Percentiles rank a stretch among this genome's conserved stretches.
Evolutionary conservation across 139 green algal species (phyloP).

Genomic region (Deuterostichococcus epilithicus): DNA sequence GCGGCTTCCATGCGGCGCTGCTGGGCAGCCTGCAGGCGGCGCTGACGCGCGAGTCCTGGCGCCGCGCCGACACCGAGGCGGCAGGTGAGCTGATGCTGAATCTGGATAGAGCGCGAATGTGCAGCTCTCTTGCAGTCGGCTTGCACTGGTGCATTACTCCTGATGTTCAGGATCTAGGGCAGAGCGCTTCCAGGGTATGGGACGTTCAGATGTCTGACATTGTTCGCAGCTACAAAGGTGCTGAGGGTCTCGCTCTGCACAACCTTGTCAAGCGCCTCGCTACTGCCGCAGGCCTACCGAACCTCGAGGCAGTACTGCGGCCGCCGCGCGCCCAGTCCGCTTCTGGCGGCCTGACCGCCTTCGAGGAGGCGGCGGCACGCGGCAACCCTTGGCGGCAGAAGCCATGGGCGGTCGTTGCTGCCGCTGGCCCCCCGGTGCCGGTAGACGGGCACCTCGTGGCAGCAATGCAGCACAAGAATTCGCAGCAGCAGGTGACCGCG

Average conservation of each 20-base stretch:
- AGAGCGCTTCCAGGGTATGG: too few relatives aligned
- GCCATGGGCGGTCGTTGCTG: background rate
- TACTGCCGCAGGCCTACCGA: background rate
- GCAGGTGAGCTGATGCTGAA: slow-evolving; percentile 4
- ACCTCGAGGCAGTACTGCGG: background rate
- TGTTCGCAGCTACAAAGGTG: too few relatives aligned
- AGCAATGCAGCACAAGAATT: too few relatives aligned
- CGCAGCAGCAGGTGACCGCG: too few relatives aligned
- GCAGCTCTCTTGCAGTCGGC: background rate
- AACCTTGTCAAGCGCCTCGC: too few relatives aligned
- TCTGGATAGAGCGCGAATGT: too few relatives aligned
- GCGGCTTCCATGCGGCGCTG: slow-evolving; percentile 30
- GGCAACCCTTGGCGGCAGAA: slow-evolving; percentile 32
- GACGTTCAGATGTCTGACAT: too few relatives aligned
- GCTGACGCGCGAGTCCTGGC: slow-evolving; percentile 47
- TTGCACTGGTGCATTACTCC: too few relatives aligned
- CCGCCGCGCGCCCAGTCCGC: too few relatives aligned
- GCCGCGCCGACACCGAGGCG: slow-evolving; percentile 10
- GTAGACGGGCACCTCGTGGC: too few relatives aligned
- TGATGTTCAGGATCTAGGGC: too few relatives aligned
- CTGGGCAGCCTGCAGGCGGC: slow-evolving; percentile 36
- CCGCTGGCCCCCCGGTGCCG: too few relatives aligned
- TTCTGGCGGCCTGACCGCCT: background rate
- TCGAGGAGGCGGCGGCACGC: slow-evolving; percentile 12
- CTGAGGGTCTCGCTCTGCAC: background rate